Percentiles rank a stretch among this genome's conserved stretches.
Conservation (phyloP, 2,329 filamentous ascomycete genomes). For the Orbilia quercus region DNA sequence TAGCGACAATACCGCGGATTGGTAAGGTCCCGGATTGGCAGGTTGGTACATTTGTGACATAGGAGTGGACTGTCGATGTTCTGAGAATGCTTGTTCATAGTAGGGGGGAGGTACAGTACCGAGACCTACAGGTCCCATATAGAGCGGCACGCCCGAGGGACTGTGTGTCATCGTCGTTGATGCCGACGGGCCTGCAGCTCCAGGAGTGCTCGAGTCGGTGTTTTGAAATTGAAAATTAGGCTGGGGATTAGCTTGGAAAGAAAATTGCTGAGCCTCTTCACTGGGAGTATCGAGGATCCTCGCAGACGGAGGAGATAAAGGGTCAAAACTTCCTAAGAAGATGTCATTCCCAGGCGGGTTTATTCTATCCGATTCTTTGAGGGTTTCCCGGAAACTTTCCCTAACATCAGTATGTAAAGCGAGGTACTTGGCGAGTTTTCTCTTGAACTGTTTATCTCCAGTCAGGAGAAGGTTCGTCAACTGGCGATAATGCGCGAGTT, state of each 20-base stretch:
- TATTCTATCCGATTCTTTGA: slow-evolving; percentile 63
- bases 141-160: slow-evolving; percentile 21
- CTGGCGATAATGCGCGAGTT: slow-evolving; percentile 75
- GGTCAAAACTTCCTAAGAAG: too few relatives aligned
- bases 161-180: neutral
- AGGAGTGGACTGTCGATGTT: slow-evolving; percentile 14
- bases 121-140: slow-evolving; percentile 30
- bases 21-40: neutral
- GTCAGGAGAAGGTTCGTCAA: slow-evolving; percentile 73
- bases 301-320: too few relatives aligned
- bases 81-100: slow-evolving; percentile 20
- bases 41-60: slow-evolving; percentile 8
- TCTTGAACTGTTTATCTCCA: slow-evolving; percentile 71
- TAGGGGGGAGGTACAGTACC: slow-evolving; percentile 18
- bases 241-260: neutral
- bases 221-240: slow-evolving; percentile 7
- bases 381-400: slow-evolving; percentile 65
- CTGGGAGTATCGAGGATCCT: too few relatives aligned
- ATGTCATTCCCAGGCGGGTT: slow-evolving; percentile 61
- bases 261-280: too few relatives aligned
- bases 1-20: slow-evolving; percentile 7
- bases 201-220: slow-evolving; percentile 2
- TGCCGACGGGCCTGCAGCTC: slow-evolving; percentile 6
- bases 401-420: slow-evolving; percentile 71
- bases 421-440: slow-evolving; percentile 71